Percentiles rank a stretch among this genome's conserved stretches.
phyloP scores from a whole-genome alignment of 257 asterid species.

The Nicotiana obtusifolia region DNA sequence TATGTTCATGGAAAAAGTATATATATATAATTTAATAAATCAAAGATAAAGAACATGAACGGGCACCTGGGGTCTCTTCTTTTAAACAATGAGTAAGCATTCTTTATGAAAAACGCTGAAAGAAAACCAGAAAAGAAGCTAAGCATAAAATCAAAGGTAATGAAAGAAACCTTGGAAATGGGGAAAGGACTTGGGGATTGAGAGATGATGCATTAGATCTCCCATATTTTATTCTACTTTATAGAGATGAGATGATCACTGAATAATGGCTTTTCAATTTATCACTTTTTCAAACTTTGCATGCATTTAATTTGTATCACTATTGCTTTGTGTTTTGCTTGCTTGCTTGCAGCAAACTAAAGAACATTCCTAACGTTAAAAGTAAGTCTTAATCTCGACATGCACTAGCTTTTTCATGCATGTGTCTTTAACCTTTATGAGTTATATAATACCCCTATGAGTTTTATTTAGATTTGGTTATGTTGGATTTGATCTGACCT shows the following conservation, averaged over 20 bases:
- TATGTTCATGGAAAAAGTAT: not conserved
- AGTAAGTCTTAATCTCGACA: conserved; percentile 34
- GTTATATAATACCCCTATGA: not conserved
- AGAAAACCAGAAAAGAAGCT: conserved; percentile 19
- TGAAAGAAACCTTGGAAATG: conserved; percentile 27
- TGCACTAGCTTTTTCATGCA: conserved; percentile 27
- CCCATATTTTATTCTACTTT: not conserved
- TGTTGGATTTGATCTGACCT: conserved; percentile 24
- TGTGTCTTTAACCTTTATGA: conserved; percentile 26
- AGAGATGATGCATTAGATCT: conserved; percentile 15
- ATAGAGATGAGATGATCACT: conserved; percentile 28
- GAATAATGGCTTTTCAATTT: conserved; percentile 25
- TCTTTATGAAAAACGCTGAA: not conserved
- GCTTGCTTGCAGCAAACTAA: conserved; percentile 9
- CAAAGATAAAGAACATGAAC: not conserved
- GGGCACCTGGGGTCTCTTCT: conserved; percentile 34
- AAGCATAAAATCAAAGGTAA: conserved; percentile 32
- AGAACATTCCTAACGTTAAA: conserved; percentile 51
- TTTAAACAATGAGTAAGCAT: conserved; percentile 33
- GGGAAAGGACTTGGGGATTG: conserved; percentile 26
- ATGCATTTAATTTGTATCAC: not conserved
- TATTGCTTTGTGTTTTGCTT: not conserved
- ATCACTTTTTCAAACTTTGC: conserved; percentile 27
- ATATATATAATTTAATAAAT: not conserved
- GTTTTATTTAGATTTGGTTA: conserved; percentile 22